Evolutionary conservation across 805 yeast genomes (phyloP), one percentile per base, ranked within the genome.

Genomic region (Saccharomycopsis sp.): DNA sequence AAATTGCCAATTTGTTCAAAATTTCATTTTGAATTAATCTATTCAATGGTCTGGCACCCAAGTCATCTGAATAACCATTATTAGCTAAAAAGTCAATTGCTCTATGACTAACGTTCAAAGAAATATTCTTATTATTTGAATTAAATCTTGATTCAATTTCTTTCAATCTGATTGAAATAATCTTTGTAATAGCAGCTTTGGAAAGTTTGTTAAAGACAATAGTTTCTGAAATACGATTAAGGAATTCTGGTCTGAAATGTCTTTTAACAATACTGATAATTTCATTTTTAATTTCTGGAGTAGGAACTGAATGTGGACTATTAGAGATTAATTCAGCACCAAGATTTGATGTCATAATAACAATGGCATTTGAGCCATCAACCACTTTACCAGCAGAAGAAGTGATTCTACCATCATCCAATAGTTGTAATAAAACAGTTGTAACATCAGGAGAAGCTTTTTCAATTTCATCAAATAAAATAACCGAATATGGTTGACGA

Each of bases 371-470:
- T 37, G 96, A 80, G 50, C 95, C 89, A 64, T 88, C 88, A 52
- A 92, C 80, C 29, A 86, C 76, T 54, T 89, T 88, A 56, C 98
- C 98, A 56, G 83, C 86, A 40, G 95, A 85, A 14, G 95, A 82
- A 13, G 96, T 86, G 47, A 92, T 78, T 62, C 96, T 78, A 57
- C 98, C 98, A 62, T 92, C 98, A 56, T 92, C 98, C 46, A 92
- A 67, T 64, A 92, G 75, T 62, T 92, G 98, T 51, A 92, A 69
- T 54, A 92, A 68, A 17, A 92, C 81, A 6, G 96, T 92, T 56
- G 89, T 68, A 2, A 92, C 98, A 59, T 89, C 97, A 1, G 98
- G 98, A 5, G 95, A 95, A 14, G 98, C 98, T 63, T 92, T 92
- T 58, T 92, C 98, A 42, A 92, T 95, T 65, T 92, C 98, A 63